These are phyloP conservation scores for Rhododendron ferrugineum DNA, from an alignment of 148 eudicot genomes.

Conservation along the genomic window DNA sequence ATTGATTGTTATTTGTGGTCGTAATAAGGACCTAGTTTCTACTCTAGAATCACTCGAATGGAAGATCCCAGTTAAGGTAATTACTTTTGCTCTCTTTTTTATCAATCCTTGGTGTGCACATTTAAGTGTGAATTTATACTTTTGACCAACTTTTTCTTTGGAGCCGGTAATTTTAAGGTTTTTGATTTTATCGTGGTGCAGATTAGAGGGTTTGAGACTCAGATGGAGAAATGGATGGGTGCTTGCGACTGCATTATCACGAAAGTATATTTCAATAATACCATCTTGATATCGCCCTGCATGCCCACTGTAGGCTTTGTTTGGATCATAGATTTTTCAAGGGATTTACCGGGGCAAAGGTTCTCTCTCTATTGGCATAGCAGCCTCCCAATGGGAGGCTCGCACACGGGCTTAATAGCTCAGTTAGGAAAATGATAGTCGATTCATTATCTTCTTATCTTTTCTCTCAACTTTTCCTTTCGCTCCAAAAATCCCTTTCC, in stretches of 20 bases:
- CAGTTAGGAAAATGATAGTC: neutral
- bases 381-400: neutral
- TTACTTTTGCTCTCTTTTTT: neutral
- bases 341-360: neutral
- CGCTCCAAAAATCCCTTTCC: neutral
- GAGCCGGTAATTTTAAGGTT: neutral
- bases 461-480: neutral
- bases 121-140: neutral
- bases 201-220: conserved; percentile 87
- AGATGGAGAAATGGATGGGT: conserved; percentile 98
- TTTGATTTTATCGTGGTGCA: conserved; percentile 6
- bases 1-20: conserved; percentile 77
- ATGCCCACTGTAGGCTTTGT: neutral
- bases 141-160: neutral
- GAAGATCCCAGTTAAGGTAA: conserved; percentile 90
- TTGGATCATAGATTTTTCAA: neutral
- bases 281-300: neutral
- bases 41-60: conserved; percentile 64
- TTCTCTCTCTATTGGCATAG: neutral
- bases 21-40: conserved; percentile 59
- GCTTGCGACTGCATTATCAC: conserved; percentile 97
- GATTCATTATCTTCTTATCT: neutral
- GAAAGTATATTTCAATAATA: conserved; percentile 37
- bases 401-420: neutral
- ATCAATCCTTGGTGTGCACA: neutral